Base-by-base conservation (phyloP, 2,329 filamentous ascomycete genomes). In the Seiridium cupressi region DNA sequence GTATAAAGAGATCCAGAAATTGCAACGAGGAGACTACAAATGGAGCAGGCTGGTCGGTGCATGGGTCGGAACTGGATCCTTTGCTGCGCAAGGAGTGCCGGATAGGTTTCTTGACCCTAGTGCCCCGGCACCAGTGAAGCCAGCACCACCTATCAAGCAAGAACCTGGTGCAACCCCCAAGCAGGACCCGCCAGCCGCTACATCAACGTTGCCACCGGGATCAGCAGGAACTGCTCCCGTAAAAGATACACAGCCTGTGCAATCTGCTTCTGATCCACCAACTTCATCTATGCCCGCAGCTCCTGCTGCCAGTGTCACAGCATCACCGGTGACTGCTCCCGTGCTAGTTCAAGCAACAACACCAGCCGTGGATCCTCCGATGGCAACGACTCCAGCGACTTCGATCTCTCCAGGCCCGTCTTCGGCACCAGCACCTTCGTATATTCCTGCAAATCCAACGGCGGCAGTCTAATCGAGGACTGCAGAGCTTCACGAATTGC, bases 41-140 rank as follows among this genome's bases (percentile, higher is more conserved):
- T 99, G 92, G 91, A 96, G 93, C 72, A 81, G 81, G 36, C 80
- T 95, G 66, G 75, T 96, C 36, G 93, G 91, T 5, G 91, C 89
- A 13, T 99, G 93, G 84, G 89, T 94, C 4, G 94, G 94, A 0
- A 84, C 82, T 65, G 81, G 79, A 64, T 79, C 78, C 71, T 78
- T 75, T 66, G 86, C 91, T 0, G 91, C 90, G 7, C 82, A 81
- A 44, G 93, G 93, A 5, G 93, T 97, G 32, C 94, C 93, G 0
- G 87, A 86, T 60, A 84, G 92, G 56, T 98, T 97, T 71, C 62
- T 82, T 46, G 73, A 81, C 55, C 77, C 78, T 6, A 63, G 71
- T 55, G 70, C 71, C 5, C 71, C 70, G 4, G 65, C 63, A 9
- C 70, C 70, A 42, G 60, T 65, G 4, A 67, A 69, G 64, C 63